Percentiles rank a stretch among this genome's conserved stretches.
These are phyloP conservation scores for Exutisphaerella laricina DNA, from an alignment of 2,329 filamentous ascomycete genomes.

Conservation along the genomic window DNA sequence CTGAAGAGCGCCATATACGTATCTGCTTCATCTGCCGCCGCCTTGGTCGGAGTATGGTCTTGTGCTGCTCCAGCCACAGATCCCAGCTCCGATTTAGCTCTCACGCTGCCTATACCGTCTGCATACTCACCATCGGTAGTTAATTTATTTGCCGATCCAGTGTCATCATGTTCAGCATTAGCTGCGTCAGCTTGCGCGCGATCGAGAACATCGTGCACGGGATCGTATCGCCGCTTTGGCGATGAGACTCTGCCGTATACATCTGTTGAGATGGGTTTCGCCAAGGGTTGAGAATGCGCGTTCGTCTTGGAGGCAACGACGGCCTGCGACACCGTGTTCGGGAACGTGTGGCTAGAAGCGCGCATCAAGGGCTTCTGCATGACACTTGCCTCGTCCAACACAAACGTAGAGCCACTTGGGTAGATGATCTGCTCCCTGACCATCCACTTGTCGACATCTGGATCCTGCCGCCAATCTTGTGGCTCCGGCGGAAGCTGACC, in stretches of 20 bases:
- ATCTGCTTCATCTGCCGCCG: slow-evolving; percentile 2
- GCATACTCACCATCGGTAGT: neutral
- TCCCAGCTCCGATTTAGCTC: neutral
- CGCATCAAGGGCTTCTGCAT: slow-evolving; percentile 1
- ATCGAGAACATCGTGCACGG: slow-evolving; percentile 1
- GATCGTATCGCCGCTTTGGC: slow-evolving; percentile 1
- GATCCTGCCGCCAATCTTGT: slow-evolving; percentile 35
- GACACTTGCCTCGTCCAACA: slow-evolving; percentile 1
- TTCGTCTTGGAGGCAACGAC: neutral
- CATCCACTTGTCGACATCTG: slow-evolving; percentile 37
- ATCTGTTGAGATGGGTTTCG: neutral
- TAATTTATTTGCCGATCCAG: neutral
- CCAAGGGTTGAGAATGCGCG: neutral
- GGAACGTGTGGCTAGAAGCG: neutral
- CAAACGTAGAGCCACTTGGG: neutral
- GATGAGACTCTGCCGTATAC: neutral
- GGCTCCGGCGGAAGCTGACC: slow-evolving; percentile 24
- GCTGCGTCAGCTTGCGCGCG: neutral
- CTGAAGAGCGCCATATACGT: slow-evolving; percentile 5
- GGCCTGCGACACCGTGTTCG: neutral
- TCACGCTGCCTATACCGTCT: too few relatives aligned
- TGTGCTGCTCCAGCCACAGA: neutral
- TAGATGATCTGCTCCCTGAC: slow-evolving; percentile 3
- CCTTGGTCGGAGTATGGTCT: neutral
- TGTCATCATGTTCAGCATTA: neutral